phyloP scores from a whole-genome alignment of 2,329 filamentous ascomycete species.

The Stachybotrys elegans region DNA sequence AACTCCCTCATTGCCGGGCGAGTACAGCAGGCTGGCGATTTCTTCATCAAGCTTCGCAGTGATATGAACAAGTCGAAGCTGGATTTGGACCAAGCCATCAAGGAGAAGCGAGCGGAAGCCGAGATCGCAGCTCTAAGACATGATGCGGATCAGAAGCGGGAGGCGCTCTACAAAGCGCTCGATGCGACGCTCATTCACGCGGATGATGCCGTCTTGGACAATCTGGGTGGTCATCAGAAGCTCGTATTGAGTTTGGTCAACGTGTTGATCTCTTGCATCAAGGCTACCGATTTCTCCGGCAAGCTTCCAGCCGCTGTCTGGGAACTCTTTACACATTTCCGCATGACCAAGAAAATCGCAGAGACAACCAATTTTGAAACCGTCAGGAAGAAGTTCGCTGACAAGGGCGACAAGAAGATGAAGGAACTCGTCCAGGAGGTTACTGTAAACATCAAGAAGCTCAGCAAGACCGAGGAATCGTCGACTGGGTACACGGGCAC shows the following conservation, averaged over 20 bases:
- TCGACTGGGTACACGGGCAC: conserved; percentile 33
- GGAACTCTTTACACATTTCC: conserved; percentile 56
- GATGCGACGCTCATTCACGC: conserved; percentile 50
- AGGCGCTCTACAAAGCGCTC: conserved; percentile 45
- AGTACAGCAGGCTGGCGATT: conserved; percentile 47
- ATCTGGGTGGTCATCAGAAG: conserved; percentile 53
- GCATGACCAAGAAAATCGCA: conserved; percentile 56
- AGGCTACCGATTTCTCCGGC: conserved; percentile 46
- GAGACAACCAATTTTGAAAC: conserved; percentile 63
- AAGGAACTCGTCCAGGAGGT: conserved; percentile 58
- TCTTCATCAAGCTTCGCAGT: conserved; percentile 41
- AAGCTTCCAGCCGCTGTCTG: conserved; percentile 52
- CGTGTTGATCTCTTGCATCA: conserved; percentile 49
- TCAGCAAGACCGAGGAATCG: conserved; percentile 26
- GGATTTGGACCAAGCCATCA: conserved; percentile 36
- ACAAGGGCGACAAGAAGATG: conserved; percentile 60
- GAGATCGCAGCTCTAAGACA: conserved; percentile 33
- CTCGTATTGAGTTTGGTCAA: conserved; percentile 51
- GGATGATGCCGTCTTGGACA: conserved; percentile 50
- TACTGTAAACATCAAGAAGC: conserved; percentile 39
- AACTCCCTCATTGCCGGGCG: conserved; percentile 37
- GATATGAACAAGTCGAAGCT: conserved; percentile 43
- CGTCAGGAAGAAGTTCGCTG: conserved; percentile 57
- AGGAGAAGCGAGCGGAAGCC: conserved; percentile 33
- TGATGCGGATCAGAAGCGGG: conserved; percentile 38